phyloP scores from a whole-genome alignment of 495 filamentous ascomycete genomes.

The Penicillium paradoxum region DNA sequence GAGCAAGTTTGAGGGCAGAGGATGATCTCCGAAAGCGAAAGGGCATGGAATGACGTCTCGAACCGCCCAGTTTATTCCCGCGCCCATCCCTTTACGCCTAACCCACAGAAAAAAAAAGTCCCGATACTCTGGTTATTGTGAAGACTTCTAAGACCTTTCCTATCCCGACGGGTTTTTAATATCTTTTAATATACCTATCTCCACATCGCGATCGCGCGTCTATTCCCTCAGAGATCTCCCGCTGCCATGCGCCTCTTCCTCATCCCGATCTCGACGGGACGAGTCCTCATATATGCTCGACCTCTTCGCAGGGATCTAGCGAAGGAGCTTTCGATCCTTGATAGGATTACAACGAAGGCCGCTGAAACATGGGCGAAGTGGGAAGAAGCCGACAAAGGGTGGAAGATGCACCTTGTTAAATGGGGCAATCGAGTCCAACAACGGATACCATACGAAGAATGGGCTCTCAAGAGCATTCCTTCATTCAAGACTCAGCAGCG shows the following conservation, averaged over 20 bases:
- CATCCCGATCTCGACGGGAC: constrained; percentile 85
- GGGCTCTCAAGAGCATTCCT: constrained; percentile 91
- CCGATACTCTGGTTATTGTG: background rate
- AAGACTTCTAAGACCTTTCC: constrained; percentile 1
- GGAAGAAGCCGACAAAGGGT: constrained; percentile 78
- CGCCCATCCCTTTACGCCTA: background rate
- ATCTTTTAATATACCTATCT: background rate
- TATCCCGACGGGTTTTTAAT: background rate
- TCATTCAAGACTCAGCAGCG: constrained; percentile 65
- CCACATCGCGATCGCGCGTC: background rate
- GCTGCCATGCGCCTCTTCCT: constrained; percentile 86
- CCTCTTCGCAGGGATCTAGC: constrained; percentile 49
- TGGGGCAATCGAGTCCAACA: constrained; percentile 84
- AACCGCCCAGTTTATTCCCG: constrained; percentile 6
- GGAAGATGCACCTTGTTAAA: constrained; percentile 78
- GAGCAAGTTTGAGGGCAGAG: background rate
- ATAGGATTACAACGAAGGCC: constrained; percentile 62
- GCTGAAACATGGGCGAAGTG: constrained; percentile 73
- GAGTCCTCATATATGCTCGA: constrained; percentile 91
- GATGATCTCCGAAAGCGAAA: constrained; percentile 4
- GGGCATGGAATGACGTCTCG: constrained; percentile 31
- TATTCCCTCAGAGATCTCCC: background rate
- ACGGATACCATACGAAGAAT: constrained; percentile 93
- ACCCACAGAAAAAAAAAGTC: background rate
- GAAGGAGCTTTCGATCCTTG: constrained; percentile 50